Base-by-base conservation (phyloP, 2,329 filamentous ascomycete genomes). In the Fusarium pseudocircinatum region DNA sequence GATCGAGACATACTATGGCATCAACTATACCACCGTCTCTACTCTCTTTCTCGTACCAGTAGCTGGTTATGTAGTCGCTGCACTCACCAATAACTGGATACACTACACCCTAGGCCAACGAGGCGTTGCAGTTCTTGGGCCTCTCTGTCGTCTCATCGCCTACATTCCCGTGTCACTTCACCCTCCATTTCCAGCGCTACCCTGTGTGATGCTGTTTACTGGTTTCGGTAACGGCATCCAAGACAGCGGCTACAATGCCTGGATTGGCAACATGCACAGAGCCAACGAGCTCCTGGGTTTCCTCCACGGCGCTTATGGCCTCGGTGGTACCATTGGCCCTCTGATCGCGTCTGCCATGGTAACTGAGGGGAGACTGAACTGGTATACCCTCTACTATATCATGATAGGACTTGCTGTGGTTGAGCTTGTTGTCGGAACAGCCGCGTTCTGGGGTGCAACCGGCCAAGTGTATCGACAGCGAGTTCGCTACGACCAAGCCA, bases 321-420 rank as follows among this genome's bases (percentile, higher is more conserved):
- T 93, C 0, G 93, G 93, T 1, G 93, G 91, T 2, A 91, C 92
- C 1, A 83, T 94, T 18, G 85, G 87, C 7, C 93, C 93, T 0
- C 80, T 95, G 12, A 86, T 94, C 67, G 92, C 93, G 4, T 94
- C 93, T 1, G 87, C 88, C 9, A 90, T 96, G 88, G 88, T 95
- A 40, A 90, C 91, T 0, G 90, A 89, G 72, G 89, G 83, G 0
- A 74, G 83, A 8, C 78, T 92, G 57, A 84, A 84, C 1, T 96
- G 94, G 94, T 94, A 91, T 75, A 85, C 85, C 16, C 95, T 92
- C 81, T 96, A 94, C 81, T 94, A 94, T 78, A 82, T 94, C 63
- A 93, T 95, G 90, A 86, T 92, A 47, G 89, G 83, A 16, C 80
- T 89, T 53, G 86, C 89, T 0, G 83, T 80, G 2, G 70, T 92